A percentile compares a stretch with the other conserved stretches of the same genome.
Evolutionary conservation across 148 eudicot genomes (phyloP).

Genomic region (Rhododendron mucronatum): DNA sequence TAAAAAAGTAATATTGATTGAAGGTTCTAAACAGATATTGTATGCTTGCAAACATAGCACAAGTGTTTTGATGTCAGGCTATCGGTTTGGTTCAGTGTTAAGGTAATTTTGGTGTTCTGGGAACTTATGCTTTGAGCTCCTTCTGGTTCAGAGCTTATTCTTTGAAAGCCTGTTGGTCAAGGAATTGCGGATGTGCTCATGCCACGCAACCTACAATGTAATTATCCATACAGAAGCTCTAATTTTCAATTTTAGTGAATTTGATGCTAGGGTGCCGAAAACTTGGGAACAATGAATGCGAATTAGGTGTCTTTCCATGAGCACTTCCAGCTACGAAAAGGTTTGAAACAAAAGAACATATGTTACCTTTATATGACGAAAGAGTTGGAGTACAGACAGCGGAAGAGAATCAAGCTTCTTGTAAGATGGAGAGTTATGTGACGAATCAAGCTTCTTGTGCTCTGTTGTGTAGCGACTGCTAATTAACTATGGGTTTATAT

Average conservation of each 20-base stretch:
- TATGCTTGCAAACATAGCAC: neutral
- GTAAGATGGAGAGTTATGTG: neutral
- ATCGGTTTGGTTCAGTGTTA: neutral
- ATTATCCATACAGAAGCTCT: neutral
- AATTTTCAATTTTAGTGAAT: neutral
- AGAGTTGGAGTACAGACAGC: neutral
- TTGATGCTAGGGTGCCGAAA: neutral
- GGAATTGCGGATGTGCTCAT: conserved; percentile 3
- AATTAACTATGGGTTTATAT: neutral
- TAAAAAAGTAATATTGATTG: neutral
- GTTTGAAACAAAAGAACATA: neutral
- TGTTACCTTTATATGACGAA: neutral
- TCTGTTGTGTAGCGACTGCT: neutral
- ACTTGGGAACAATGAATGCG: neutral
- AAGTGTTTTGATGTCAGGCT: neutral
- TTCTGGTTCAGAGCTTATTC: neutral
- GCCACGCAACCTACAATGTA: neutral
- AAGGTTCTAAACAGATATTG: neutral
- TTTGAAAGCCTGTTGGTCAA: neutral
- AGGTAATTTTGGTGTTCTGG: neutral
- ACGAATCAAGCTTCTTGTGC: neutral
- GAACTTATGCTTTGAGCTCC: neutral
- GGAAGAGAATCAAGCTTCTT: neutral
- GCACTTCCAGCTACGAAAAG: neutral
- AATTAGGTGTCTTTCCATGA: neutral